These are phyloP conservation scores for Fistulifera solaris DNA, from an alignment of 108 stramenopile genomes.

Conservation along the genomic window DNA sequence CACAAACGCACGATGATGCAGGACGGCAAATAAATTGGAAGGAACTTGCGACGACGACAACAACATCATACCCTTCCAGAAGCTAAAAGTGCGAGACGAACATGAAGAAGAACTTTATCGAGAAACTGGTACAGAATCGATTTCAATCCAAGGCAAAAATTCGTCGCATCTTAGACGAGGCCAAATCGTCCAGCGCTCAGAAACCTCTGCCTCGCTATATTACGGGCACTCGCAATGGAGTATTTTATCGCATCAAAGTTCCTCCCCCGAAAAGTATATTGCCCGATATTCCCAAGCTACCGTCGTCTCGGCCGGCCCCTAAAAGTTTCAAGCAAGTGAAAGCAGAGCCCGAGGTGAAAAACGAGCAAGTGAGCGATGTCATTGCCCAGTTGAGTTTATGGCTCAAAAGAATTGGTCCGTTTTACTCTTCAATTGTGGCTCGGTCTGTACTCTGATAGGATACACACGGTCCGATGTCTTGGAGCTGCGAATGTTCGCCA, in stretches of 20 bases:
- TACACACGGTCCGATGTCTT: slow-evolving; percentile 75
- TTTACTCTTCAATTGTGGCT: slow-evolving; percentile 62
- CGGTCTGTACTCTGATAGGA: slow-evolving; percentile 47
- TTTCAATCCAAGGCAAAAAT: neutral
- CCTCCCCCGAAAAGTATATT: slow-evolving; percentile 11
- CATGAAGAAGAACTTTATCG: slow-evolving; percentile 1
- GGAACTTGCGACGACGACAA: neutral
- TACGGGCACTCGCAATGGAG: slow-evolving; percentile 23
- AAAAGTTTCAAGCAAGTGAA: neutral
- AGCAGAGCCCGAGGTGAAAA: neutral
- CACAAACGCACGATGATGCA: neutral
- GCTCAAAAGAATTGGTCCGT: slow-evolving; percentile 41
- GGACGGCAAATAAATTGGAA: neutral
- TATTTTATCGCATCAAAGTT: slow-evolving; percentile 26
- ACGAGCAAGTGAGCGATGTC: neutral
- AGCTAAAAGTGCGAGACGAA: too few relatives aligned
- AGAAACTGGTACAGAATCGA: slow-evolving; percentile 1
- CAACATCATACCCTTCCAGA: too few relatives aligned
- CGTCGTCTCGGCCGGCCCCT: neutral
- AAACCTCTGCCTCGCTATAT: slow-evolving; percentile 1
- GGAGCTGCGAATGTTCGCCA: slow-evolving; percentile 55
- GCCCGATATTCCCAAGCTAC: neutral
- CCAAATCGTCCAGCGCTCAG: too few relatives aligned
- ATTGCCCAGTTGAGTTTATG: neutral
- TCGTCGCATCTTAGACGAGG: neutral